Conservation (phyloP, 441 rosid species). For the Flueggea neowawraea region DNA sequence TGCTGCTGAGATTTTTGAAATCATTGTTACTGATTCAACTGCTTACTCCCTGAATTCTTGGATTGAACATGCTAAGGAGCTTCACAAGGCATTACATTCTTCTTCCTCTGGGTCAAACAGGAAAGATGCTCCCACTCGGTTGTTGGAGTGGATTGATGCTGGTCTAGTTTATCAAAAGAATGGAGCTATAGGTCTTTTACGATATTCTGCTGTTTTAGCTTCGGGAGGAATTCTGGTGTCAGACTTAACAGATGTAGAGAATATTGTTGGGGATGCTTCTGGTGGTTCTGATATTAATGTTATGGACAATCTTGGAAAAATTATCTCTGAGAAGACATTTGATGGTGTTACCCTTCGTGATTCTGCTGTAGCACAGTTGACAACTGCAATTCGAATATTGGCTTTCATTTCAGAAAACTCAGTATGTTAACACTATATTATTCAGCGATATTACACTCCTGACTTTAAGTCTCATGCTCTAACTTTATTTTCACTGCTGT, state of each 20-base stretch:
- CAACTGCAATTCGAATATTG: conserved; percentile 86
- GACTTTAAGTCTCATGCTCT: conserved; percentile 10
- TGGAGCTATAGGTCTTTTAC: conserved; percentile 87
- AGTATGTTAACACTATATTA: conserved; percentile 45
- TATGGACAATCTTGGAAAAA: conserved; percentile 88
- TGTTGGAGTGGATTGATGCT: conserved; percentile 96
- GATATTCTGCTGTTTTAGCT: conserved; percentile 86
- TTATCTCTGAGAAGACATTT: conserved; percentile 75
- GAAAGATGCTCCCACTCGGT: conserved; percentile 91
- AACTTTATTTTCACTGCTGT: conserved; percentile 22
- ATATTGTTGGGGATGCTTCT: conserved; percentile 70
- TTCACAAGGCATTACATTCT: conserved; percentile 86
- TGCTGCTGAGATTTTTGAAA: conserved; percentile 96
- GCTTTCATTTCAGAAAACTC: conserved; percentile 83
- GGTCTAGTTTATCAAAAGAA: conserved; percentile 92
- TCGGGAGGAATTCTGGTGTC: conserved; percentile 87
- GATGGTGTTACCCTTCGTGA: conserved; percentile 89
- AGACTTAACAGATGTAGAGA: conserved; percentile 77
- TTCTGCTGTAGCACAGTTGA: conserved; percentile 85
- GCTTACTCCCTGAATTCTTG: conserved; percentile 82
- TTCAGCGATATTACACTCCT: not conserved
- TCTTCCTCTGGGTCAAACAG: conserved; percentile 93
- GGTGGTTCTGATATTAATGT: conserved; percentile 74
- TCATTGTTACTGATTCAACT: conserved; percentile 85
- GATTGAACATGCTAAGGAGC: conserved; percentile 87